Base-by-base conservation (phyloP, 306 rosid genomes). In the Gillenia trifoliata region DNA sequence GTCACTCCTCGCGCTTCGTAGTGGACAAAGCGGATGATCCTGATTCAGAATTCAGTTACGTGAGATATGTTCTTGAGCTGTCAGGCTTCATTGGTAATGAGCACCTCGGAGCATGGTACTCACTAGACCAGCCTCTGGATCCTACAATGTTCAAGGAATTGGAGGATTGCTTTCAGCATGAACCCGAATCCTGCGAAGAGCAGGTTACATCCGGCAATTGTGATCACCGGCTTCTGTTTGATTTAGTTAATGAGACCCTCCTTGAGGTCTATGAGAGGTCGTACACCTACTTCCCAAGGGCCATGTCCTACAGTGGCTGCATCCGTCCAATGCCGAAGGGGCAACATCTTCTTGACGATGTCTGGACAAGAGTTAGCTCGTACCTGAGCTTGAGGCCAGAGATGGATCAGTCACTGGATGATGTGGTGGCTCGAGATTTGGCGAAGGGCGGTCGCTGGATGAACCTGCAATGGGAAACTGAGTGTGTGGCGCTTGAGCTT, bases 331-430 rank as follows among this genome's bases (percentile, higher is more conserved):
- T 78, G 81, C 87, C 87, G 0, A 82, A 80, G 63, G 96, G 93
- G 64, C n/a, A 80, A 20, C 75, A 57, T 36, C 89, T 92, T 81
- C 83, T 89, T 5, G 82, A 83, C 33, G 85, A 79, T 70, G 96
- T 87, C 4, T 87, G 91, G 91, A 13, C 13, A 8, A 81, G 76
- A 83, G 72, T 83, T 15, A 69, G 74, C 57, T 78, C 79, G 41
- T 77, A 77, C 76, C 15, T 85, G 73, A 78, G 83, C 83, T 80
- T 90, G 84, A 89, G 85, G 78, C 97, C 95, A 6, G 98, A 90
- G 84, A 78, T 92, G 75, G 93, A 89, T 82, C 88, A 70, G 74
- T 86, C 93, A 43, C 52, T 95, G 76, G 96, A 95, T 12, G 98
- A 87, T 72, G 91, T 92, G 0, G 87, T 95, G 74, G 79, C 83